Base-by-base conservation (phyloP, 164 flowering plant genomes). In the Brasenia schreberi region DNA sequence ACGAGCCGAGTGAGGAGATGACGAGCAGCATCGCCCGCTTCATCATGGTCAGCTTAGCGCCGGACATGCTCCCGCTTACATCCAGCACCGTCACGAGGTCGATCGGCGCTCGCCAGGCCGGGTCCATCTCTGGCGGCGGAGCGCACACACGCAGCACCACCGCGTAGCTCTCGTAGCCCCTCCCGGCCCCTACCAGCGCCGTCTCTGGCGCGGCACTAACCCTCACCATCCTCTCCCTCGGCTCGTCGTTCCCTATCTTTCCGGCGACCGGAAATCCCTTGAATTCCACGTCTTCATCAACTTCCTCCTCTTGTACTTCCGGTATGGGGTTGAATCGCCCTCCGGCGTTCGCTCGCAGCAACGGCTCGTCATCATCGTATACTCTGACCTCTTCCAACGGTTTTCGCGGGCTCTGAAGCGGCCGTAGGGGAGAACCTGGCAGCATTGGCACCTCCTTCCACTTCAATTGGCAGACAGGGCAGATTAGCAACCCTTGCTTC, bases 391-490 rank as follows among this genome's bases (percentile, higher is more conserved):
- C 73, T 4, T 72, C 42, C 18, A n/a, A 5, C 19, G 52, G 59
- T 7, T 63, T 53, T 19, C 53, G 52, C 61, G 45, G 69, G 43
- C 43, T 59, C n/a, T 44, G 19, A 52, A n/a, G 67, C 61, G 63
- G 65, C 45, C 60, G 65, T 12, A 39, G 43, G 45, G 43, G 33
- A 64, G 71, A 60, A 73, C 73, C 43, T 61, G 93, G 76, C 45
- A 94, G 87, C 5, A 94, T 67, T 9, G 99, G 96, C 1, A 80
- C 92, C 67, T 94, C 92, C 62, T 75, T 82, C 99, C 97, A 91
- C 59, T 78, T 68, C 18, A 78, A 56, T 66, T 66, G 70, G 75
- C 99, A 94, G 70, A 91, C 94, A 4, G 97, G 96, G 79, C 97
- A 94, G 11, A 81, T 71, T 43, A 94, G 82, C 19, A 16, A 49